A percentile compares a stretch with the other conserved stretches of the same genome.
Conservation (phyloP, 1,284 basidiomycete genomes). For the Xerocomus cyaneibrunnescens region DNA sequence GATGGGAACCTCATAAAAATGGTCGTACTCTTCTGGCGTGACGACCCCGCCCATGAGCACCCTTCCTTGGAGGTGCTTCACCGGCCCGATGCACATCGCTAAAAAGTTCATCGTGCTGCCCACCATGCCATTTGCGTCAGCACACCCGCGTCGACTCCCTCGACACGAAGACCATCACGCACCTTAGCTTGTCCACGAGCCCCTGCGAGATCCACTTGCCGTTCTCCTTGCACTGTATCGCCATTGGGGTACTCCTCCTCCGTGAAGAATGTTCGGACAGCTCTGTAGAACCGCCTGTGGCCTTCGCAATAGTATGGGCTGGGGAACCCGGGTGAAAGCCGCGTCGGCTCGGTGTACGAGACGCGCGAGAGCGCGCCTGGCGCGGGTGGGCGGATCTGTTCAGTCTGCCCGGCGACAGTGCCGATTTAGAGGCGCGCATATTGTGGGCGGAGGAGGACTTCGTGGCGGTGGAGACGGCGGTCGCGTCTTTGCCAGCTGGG, state of each 20-base stretch:
- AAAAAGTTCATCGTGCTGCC: conserved; percentile 71
- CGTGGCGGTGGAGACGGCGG: conserved; percentile 84
- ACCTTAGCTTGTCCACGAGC: conserved; percentile 75
- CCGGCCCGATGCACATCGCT: conserved; percentile 92
- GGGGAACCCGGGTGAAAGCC: conserved; percentile 79
- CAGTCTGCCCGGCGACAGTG: conserved; percentile 65
- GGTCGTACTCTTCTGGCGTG: conserved; percentile 87
- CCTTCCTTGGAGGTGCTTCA: conserved; percentile 86
- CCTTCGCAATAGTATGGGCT: conserved; percentile 84
- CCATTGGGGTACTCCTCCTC: conserved; percentile 66
- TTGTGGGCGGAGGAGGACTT: conserved; percentile 80
- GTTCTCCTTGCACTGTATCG: conserved; percentile 69
- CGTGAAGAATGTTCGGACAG: conserved; percentile 61
- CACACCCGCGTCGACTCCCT: background rate
- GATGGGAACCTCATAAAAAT: conserved; percentile 64
- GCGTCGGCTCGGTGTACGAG: conserved; percentile 89
- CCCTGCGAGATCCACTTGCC: conserved; percentile 76
- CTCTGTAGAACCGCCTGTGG: conserved; percentile 66
- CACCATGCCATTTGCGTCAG: too few relatives aligned
- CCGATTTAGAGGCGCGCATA: conserved; percentile 85
- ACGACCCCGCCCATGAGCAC: conserved; percentile 82
- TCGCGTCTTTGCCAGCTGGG: conserved; percentile 76
- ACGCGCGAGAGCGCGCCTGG: conserved; percentile 74
- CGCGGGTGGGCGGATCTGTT: conserved; percentile 56
- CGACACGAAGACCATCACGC: conserved; percentile 21